A percentile compares a stretch with the other conserved stretches of the same genome.
Evolutionary conservation across 2,329 filamentous ascomycete species (phyloP).

Genomic region (Helminthosporium solani): DNA sequence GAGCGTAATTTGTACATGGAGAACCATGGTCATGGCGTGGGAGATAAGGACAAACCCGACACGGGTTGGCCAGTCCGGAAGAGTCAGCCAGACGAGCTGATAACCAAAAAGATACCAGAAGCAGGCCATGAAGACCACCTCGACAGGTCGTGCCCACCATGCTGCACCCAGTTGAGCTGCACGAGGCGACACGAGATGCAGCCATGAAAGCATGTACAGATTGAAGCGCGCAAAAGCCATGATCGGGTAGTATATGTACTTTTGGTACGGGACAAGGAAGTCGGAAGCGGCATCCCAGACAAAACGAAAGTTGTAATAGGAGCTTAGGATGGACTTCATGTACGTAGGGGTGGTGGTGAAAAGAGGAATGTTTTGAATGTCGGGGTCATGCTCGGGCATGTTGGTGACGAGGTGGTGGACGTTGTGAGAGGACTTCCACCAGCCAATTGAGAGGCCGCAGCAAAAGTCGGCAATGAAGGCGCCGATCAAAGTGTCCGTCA

Average conservation of each 20-base stretch:
- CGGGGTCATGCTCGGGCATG: slow-evolving; percentile 52
- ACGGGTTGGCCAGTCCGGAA: slow-evolving; percentile 69
- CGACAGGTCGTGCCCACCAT: slow-evolving; percentile 82
- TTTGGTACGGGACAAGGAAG: slow-evolving; percentile 69
- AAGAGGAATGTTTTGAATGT: slow-evolving; percentile 69
- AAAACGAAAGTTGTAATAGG: slow-evolving; percentile 82
- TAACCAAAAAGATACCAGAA: slow-evolving; percentile 92
- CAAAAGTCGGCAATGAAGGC: slow-evolving; percentile 66
- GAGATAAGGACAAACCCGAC: slow-evolving; percentile 76
- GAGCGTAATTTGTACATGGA: slow-evolving; percentile 88
- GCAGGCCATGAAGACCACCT: slow-evolving; percentile 71
- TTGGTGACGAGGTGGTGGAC: slow-evolving; percentile 69
- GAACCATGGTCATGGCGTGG: slow-evolving; percentile 75
- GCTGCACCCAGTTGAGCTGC: slow-evolving; percentile 74
- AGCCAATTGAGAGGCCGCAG: slow-evolving; percentile 65
- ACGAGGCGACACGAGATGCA: slow-evolving; percentile 68
- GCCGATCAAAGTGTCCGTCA: slow-evolving; percentile 60
- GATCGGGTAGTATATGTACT: slow-evolving; percentile 80
- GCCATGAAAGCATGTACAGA: slow-evolving; percentile 78
- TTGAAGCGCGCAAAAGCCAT: slow-evolving; percentile 84
- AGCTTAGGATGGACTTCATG: slow-evolving; percentile 69
- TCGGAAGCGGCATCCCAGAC: slow-evolving; percentile 73
- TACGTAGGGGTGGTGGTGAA: slow-evolving; percentile 85
- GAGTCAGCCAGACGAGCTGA: slow-evolving; percentile 69
- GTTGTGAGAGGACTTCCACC: slow-evolving; percentile 71